Percentiles rank a stretch among this genome's conserved stretches.
These are phyloP conservation scores for Suillus subluteus DNA, from an alignment of 768 basidiomycete species.

Conservation along the genomic window DNA sequence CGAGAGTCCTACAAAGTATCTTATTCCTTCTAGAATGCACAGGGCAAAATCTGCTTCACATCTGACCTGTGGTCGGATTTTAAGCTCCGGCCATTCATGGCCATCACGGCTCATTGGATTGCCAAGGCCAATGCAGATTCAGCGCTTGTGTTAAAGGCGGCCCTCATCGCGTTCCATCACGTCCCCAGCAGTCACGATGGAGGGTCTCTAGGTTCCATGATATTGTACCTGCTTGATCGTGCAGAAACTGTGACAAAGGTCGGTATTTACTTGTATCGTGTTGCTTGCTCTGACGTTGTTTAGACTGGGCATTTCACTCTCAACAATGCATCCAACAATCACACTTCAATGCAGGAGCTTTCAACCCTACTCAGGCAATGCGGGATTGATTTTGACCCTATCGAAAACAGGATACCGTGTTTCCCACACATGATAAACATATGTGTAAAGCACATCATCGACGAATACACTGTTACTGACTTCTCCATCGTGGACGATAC, in stretches of 20 bases:
- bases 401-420: slow-evolving; percentile 18
- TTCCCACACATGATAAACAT: slow-evolving; percentile 25
- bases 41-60: slow-evolving; percentile 27
- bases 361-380: neutral
- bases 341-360: slow-evolving; percentile 12
- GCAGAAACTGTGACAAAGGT: slow-evolving; percentile 3
- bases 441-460: slow-evolving; percentile 4
- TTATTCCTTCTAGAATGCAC: slow-evolving; percentile 12
- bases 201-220: too few species aligned
- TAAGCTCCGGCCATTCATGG: slow-evolving; percentile 32
- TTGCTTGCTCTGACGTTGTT: neutral
- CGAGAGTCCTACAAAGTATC: neutral
- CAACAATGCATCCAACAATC: slow-evolving; percentile 11
- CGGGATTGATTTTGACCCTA: slow-evolving; percentile 15
- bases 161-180: slow-evolving; percentile 9
- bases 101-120: slow-evolving; percentile 37
- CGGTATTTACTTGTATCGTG: neutral
- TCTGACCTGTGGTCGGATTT: slow-evolving; percentile 39
- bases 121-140: neutral
- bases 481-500: neutral
- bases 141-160: neutral
- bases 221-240: slow-evolving; percentile 9
- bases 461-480: slow-evolving; percentile 7
- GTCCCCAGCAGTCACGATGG: too few species aligned
- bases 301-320: slow-evolving; percentile 3